Evolutionary conservation across 2,329 filamentous ascomycete genomes (phyloP).

Genomic region (Pseudopyricularia javanii): DNA sequence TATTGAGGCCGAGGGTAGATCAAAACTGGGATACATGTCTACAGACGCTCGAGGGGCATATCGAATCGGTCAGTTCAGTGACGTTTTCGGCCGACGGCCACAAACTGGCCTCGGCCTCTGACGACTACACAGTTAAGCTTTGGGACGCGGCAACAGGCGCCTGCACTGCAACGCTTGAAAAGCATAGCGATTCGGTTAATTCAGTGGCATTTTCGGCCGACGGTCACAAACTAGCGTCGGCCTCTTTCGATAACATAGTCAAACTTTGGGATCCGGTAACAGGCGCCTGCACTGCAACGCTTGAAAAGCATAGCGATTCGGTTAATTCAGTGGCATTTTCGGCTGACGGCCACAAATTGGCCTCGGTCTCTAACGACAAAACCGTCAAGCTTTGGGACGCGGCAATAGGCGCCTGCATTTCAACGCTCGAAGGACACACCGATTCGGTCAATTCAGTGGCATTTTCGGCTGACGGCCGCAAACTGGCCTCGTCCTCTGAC

Average conservation of each 20-base stretch:
- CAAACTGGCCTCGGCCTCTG: not conserved
- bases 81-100: not conserved
- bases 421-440: no score
- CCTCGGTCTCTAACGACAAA: no score
- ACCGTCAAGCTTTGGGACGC: no score
- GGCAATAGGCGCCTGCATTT: no score
- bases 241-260: not conserved
- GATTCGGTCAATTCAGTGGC: no score
- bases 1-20: slow-evolving; percentile 4
- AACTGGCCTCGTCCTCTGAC: no score
- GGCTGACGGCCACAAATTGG: no score
- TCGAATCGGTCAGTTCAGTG: not conserved
- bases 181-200: slow-evolving; percentile 6
- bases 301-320: no score
- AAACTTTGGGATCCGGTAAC: slow-evolving; percentile 4
- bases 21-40: slow-evolving; percentile 8
- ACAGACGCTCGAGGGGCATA: slow-evolving; percentile 12
- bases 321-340: no score
- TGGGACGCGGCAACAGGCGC: slow-evolving; percentile 4
- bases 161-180: slow-evolving; percentile 6
- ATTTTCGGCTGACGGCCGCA: no score
- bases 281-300: not conserved
- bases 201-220: not conserved
- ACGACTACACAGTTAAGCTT: not conserved
- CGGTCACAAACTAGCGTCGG: not conserved